Base-by-base conservation (phyloP, 2,329 filamentous ascomycete species). In the Colletotrichum sp. region DNA sequence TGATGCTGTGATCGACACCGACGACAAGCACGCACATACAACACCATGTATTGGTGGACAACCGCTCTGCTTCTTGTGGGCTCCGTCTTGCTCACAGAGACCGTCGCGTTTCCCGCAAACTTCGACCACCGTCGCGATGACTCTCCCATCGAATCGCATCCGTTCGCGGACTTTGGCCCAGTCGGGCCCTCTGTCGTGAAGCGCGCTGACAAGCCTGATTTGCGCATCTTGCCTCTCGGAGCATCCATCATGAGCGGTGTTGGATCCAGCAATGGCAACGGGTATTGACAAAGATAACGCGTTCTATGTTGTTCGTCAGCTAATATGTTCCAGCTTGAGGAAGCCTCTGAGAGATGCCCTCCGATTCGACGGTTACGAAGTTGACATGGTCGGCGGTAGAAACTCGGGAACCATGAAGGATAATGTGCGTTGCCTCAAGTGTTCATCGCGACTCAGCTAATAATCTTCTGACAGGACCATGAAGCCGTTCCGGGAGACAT, bases 351-450 rank as follows among this genome's bases (percentile, higher is more conserved):
- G 55, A 59, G 55, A 82, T 26, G 69, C 77, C 3, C 69, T 82
- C 2, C 64, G 81, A 5, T 78, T 63, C 30, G 69, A 77, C n/a
- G 79, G 78, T 6, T 81, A 77, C 77, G 69, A 78, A 3, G 80
- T 81, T 68, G 78, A 82, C 49, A 81, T 82, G 80, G 80, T 82
- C 26, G 81, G 81, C n/a, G 79, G 60, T 62, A 71, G 71, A 60
- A 55, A 36, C 10, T 64, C 75, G 39, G 80, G 80, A 5, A 63
- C 55, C 26, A 52, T 52, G 44, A 52, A 52, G n/a, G 44, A 52
- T 1, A 21, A 52, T 21, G 44, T 52, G 2, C 6, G 44, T 13
- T 21, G 2, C n/a, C 12, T 52, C 0, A 0, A 2, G 3, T 52
- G 6, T 7, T 52, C 10, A 0, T 13, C 44, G 0, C 44, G n/a